These are phyloP conservation scores for Colletotrichum camelliae DNA, from an alignment of 2,329 filamentous ascomycete species.

Conservation along the genomic window DNA sequence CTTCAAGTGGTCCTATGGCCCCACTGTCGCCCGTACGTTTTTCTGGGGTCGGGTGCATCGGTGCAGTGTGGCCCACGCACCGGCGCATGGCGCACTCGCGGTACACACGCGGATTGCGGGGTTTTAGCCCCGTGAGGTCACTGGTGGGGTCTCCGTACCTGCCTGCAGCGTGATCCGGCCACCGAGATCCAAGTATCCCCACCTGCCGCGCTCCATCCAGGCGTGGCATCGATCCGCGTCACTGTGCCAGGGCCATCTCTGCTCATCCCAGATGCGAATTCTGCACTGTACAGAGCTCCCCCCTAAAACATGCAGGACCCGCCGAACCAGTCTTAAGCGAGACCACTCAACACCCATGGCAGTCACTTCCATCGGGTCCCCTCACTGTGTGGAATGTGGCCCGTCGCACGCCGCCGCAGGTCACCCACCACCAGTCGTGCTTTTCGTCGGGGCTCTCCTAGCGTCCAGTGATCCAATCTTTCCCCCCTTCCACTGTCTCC, in stretches of 20 bases:
- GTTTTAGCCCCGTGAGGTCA: constrained; percentile 24
- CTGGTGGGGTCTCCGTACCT: constrained; percentile 21
- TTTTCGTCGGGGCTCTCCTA: not conserved
- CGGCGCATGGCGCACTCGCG: constrained; percentile 7
- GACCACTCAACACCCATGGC: not conserved
- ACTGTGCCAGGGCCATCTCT: not conserved
- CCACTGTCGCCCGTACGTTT: constrained; percentile 24
- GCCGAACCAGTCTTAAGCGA: not conserved
- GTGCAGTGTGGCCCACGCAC: constrained; percentile 5
- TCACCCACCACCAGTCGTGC: not conserved
- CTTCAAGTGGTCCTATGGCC: constrained; percentile 21
- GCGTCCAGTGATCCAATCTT: constrained; percentile 8
- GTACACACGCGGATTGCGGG: constrained; percentile 28
- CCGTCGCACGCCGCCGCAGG: not conserved
- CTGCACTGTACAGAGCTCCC: not conserved
- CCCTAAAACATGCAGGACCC: not conserved
- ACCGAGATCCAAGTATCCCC: constrained; percentile 11
- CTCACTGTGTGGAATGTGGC: not conserved
- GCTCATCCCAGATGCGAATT: not conserved
- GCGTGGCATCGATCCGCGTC: not conserved
- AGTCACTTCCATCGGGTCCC: not conserved
- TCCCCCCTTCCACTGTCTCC: not conserved
- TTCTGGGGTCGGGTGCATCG: constrained; percentile 31
- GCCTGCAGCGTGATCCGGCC: not conserved
- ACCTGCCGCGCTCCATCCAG: not conserved